Evolutionary conservation across 306 rosid species (phyloP), one percentile per base, ranked within the genome.

Genomic region (Quercus parvula): DNA sequence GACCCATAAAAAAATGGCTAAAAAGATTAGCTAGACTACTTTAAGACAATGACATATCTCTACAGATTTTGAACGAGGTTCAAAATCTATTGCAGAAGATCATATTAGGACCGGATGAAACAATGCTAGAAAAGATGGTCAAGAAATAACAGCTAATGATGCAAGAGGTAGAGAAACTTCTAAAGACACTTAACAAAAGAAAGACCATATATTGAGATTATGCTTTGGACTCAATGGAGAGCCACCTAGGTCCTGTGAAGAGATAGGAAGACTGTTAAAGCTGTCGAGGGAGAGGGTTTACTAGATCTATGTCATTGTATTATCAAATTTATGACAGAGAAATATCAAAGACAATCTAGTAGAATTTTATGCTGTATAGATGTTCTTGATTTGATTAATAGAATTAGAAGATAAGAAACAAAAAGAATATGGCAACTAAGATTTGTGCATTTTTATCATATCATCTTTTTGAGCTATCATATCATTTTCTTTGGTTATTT

Each of bases 281-380:
- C 87, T 94, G 41, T 94, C 91, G 2, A 81, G 97, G 80, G 98
- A 91, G 81, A 81, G 91, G 56, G 78, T 86, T 63, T 79, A 97
- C 58, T 92, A 83, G 82, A 90, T 87, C 38, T 78, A 89, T 75
- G 73, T 66, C 51, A 81, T 79, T 71, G 92, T 94, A 15, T 61
- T 94, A 73, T 79, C 90, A 62, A 94, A 90, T 81, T 78, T 94
- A 79, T 77, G 68, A 64, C 84, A 82, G 9, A 79, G 76, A 10
- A 63, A 66, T 24, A 31, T 64, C 66, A 73, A 78, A 62, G 82
- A 83, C 51, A 58, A 72, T 75, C 81, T 89, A 17, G 81, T 94
- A 19, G 79, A 85, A 73, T 82, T 80, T 67, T 84, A 81, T 76
- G 70, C 79, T 84, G 84, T 80, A 81, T 85, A 89, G 85, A 57